Base-by-base conservation (phyloP, 1,284 basidiomycete genomes). In the Trametes sp. region DNA sequence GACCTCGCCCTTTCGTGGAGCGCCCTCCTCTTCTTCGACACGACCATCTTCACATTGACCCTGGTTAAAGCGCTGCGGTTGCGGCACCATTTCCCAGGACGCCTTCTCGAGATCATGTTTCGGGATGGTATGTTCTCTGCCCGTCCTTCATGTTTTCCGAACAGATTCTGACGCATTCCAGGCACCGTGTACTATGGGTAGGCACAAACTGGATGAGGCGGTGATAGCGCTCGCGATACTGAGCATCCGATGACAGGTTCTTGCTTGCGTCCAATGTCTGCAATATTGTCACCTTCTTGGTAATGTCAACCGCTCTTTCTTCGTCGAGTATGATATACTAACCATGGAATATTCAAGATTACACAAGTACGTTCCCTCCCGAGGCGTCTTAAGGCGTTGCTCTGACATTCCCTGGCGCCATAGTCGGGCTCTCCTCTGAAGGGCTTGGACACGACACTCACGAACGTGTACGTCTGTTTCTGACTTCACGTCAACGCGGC, bases 281-380 rank as follows among this genome's bases (percentile, higher is more conserved):
- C 8, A 74, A 74, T 53, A 72, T 73, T 26, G 46, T 68, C 36
- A 66, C 59, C 5, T 69, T 72, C 52, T 19, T 72, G 55, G 72
- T 73, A 49, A 29, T 36, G 69, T 59, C 48, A n/a, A n/a, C 3
- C n/a, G 33, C 6, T 4, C 26, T 16, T 14, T 14, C 4, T 14
- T 7, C 13, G 10, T 23, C 16, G 31, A 21, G 16, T 10, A n/a
- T 21, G 16, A n/a, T 35, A 24, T 46, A 19, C 50, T 44, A 26
- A 52, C 19, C 13, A 13, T 48, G 9, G 38, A 8, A n/a, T 36
- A 3, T 38, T 31, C 21, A 26, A 66, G 59, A 41, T 59, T 19
- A 66, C 65, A 14, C 52, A 49, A 9, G 65, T 66, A 38, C 21
- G 54, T 14, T 23, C 7, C 11, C 7, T 24, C 21, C 10, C 7